Evolutionary conservation across 352 stramenopile species (phyloP).

Genomic region (Globisporangium irregulare): DNA sequence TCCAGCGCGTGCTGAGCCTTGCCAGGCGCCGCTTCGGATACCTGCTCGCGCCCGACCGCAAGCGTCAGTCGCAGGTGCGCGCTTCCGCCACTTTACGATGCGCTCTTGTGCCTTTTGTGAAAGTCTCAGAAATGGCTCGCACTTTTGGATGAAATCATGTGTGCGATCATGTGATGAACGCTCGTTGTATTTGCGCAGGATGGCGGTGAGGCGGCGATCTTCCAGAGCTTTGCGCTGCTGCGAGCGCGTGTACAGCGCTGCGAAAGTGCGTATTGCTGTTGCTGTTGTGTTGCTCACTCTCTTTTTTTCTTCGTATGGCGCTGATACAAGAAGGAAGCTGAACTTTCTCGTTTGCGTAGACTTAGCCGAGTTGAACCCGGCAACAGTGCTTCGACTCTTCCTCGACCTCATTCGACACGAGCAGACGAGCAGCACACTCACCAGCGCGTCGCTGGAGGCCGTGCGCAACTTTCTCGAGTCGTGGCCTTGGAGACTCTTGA

Average conservation of each 20-base stretch:
- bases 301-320: background rate
- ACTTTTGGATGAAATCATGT: background rate
- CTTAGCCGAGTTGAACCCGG: conserved; percentile 54
- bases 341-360: conserved; percentile 22
- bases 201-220: conserved; percentile 38
- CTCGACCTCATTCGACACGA: conserved; percentile 92
- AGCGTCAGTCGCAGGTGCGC: conserved; percentile 23
- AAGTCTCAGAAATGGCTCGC: background rate
- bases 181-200: conserved; percentile 27
- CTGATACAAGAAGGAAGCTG: background rate
- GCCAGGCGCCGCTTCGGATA: conserved; percentile 55
- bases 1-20: conserved; percentile 69
- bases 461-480: conserved; percentile 95
- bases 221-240: conserved; percentile 62
- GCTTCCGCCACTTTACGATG: background rate
- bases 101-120: background rate
- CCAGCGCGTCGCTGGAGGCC: conserved; percentile 89
- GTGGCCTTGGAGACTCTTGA: conserved; percentile 56
- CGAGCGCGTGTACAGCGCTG: conserved; percentile 57
- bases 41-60: conserved; percentile 24
- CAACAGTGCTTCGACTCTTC: conserved; percentile 89
- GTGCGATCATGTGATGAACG: background rate
- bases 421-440: conserved; percentile 92
- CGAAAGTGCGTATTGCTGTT: conserved; percentile 37
- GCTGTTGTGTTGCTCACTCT: background rate